Conservation (phyloP, 2,329 filamentous ascomycete species). For the Leptographium wingfieldii region DNA sequence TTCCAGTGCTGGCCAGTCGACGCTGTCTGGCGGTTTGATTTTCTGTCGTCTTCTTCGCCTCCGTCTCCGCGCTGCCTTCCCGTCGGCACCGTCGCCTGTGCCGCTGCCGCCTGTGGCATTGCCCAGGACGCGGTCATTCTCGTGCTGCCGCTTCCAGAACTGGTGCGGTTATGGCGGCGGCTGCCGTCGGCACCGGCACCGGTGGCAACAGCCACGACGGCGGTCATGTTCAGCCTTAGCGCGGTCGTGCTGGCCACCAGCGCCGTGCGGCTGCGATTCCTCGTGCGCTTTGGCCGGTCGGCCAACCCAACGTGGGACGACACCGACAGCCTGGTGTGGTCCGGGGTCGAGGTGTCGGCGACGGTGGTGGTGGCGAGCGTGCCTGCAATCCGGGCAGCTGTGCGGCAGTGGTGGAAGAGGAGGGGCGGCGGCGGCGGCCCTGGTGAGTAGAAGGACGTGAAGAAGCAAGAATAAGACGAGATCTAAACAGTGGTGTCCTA, state of each 20-base stretch:
- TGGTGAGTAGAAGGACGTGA: background rate
- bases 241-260: constrained; percentile 24
- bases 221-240: constrained; percentile 26
- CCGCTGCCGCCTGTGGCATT: constrained; percentile 20
- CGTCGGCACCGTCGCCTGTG: constrained; percentile 19
- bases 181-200: background rate
- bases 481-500: background rate
- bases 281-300: constrained; percentile 17
- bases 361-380: constrained; percentile 29
- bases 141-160: constrained; percentile 20
- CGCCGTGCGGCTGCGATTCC: constrained; percentile 22
- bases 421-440: background rate
- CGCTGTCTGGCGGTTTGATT: constrained; percentile 22
- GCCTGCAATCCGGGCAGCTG: constrained; percentile 14
- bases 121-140: constrained; percentile 23
- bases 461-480: background rate
- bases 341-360: constrained; percentile 27
- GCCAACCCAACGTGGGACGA: constrained; percentile 29
- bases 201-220: constrained; percentile 9
- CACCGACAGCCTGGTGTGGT: constrained; percentile 28
- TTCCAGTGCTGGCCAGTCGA: constrained; percentile 24
- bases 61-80: constrained; percentile 18
- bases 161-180: constrained; percentile 18
- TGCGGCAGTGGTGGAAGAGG: background rate
- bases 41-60: background rate